Evolutionary conservation across 2,329 filamentous ascomycete genomes (phyloP), one percentile per base, ranked within the genome.

Genomic region (Colletotrichum sp.): DNA sequence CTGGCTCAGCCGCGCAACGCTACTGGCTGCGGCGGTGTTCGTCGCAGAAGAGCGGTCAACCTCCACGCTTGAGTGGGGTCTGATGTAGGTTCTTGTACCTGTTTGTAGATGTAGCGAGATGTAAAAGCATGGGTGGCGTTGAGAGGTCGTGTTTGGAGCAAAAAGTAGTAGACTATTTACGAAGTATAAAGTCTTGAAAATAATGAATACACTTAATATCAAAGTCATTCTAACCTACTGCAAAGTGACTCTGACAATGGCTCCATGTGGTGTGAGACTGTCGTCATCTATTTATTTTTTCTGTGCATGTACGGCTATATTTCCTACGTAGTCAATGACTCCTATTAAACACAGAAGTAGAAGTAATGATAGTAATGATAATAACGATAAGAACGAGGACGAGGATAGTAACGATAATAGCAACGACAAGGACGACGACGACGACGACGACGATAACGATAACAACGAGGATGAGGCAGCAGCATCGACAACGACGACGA

Each of bases 1-100:
- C 84, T 93, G 57, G 84, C 82, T 5, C 81, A 79, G 79, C 77
- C 74, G 4, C 64, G 58, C 48, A 74, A 76, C 64, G 70, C 18
- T 3, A 76, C 70, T 18, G 58, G 61, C 15, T 48, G 55, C 21
- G 63, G 74, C 21, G 43, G 58, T 16, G 61, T 43, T 24, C 38
- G 67, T 3, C 60, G 52, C 36, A 66, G 48, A 0, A 32, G 66
- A 24, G 36, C 66, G 43, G 43, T 52, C 10, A 21, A 52, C 18
- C 60, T 76, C 26, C 52, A 71, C 12, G 63, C 52, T 21, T 74
- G 26, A 43, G 4, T 15, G 24, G 6, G 30, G 18, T 21, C 26
- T 67, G 9, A 1, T 4, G 12, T 5, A 36, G 30, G 58, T 24
- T 21, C 8, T 16, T 8, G 6, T 8, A 8, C 32, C 5, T 24